Conservation (phyloP, 2,329 filamentous ascomycete genomes). For the Talaromyces piceae region DNA sequence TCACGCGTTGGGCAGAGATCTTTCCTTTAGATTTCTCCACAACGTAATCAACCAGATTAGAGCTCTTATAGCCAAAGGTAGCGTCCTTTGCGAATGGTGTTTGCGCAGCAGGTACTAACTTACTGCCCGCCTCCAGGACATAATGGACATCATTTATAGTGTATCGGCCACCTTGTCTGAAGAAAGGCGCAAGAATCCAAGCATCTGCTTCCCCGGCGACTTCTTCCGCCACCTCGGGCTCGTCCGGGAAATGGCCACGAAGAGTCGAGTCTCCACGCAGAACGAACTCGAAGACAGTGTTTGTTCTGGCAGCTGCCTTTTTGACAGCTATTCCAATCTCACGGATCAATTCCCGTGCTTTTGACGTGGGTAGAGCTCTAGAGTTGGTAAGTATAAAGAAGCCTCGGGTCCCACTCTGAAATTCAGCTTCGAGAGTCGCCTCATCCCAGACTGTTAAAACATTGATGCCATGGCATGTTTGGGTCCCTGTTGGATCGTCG, state of each 20-base stretch:
- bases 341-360: conserved; percentile 42
- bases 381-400: conserved; percentile 58
- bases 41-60: conserved; percentile 47
- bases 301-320: conserved; percentile 34
- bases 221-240: conserved; percentile 45
- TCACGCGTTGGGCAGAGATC: conserved; percentile 33
- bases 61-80: conserved; percentile 51
- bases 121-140: conserved; percentile 42
- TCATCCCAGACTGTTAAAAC: conserved; percentile 50
- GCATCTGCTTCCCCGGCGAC: conserved; percentile 46
- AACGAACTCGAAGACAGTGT: conserved; percentile 46
- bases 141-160: conserved; percentile 54
- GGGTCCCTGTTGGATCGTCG: conserved; percentile 54
- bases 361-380: conserved; percentile 45
- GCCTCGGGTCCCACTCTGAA: conserved; percentile 34
- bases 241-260: conserved; percentile 50
- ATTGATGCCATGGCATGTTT: conserved; percentile 52
- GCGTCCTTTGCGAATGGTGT: conserved; percentile 53
- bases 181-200: conserved; percentile 53
- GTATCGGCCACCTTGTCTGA: conserved; percentile 51
- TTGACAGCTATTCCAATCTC: conserved; percentile 47
- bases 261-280: conserved; percentile 52
- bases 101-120: conserved; percentile 43
- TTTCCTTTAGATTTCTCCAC: conserved; percentile 46
- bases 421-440: conserved; percentile 38